Conservation (phyloP, 2,329 filamentous ascomycete species). For the Talaromyces sp. region DNA sequence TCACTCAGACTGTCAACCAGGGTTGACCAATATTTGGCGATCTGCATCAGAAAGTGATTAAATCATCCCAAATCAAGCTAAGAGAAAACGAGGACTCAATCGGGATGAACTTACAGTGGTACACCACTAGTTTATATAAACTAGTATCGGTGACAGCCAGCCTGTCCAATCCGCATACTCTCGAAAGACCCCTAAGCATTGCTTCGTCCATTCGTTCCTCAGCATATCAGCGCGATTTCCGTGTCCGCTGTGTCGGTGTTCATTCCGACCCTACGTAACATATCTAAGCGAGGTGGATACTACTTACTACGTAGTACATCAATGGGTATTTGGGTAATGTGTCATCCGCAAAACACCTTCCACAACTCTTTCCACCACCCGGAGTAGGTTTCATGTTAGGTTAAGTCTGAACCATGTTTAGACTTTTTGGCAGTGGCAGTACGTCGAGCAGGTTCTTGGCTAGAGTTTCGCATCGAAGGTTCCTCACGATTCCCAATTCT, state of each 20-base stretch:
- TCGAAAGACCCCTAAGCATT: not conserved
- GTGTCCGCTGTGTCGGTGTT: not conserved
- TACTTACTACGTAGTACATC: not conserved
- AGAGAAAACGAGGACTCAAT: not conserved
- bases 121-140: not conserved
- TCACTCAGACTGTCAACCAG: not conserved
- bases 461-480: not conserved
- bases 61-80: too few relatives aligned
- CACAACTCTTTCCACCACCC: not conserved
- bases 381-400: not conserved
- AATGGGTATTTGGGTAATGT: not conserved
- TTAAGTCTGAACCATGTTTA: conserved; percentile 4
- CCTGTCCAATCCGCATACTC: not conserved
- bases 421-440: not conserved
- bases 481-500: not conserved
- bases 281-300: not conserved
- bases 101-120: not conserved
- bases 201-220: not conserved
- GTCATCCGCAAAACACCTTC: not conserved
- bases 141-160: conserved; percentile 1
- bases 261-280: not conserved
- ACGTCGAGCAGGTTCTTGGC: not conserved
- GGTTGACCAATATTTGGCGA: not conserved
- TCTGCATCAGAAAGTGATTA: not conserved
- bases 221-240: not conserved